A percentile compares a stretch with the other conserved stretches of the same genome.
Conservation (phyloP, 2,329 filamentous ascomycete species). For the Didymella keratinophila region DNA sequence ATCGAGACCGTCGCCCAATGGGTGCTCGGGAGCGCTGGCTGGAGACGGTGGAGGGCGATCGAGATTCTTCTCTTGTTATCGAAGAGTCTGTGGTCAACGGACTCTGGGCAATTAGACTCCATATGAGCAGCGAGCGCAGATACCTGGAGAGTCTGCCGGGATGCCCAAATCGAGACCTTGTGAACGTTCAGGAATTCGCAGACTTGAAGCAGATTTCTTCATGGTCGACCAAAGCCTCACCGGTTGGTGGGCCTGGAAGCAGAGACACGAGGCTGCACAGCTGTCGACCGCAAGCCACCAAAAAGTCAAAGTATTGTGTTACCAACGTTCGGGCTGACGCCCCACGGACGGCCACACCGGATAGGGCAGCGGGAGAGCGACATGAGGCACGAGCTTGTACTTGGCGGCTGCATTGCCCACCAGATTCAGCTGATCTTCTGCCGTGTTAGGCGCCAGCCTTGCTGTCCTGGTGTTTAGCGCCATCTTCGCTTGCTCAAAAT, state of each 20-base stretch:
- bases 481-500: neutral
- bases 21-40: neutral
- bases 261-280: neutral
- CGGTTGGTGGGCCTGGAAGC: neutral
- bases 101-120: neutral
- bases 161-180: no score
- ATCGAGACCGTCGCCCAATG: neutral
- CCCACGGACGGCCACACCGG: neutral
- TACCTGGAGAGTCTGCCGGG: neutral
- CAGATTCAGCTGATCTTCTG: conserved; percentile 1
- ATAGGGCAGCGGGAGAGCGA: neutral
- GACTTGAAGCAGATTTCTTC: neutral
- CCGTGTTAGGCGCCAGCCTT: neutral
- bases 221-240: neutral
- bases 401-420: neutral
- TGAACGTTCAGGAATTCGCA: neutral
- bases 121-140: neutral
- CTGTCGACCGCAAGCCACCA: neutral
- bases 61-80: neutral
- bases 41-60: neutral
- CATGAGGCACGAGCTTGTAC: neutral
- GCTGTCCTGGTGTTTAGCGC: neutral
- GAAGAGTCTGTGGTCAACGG: neutral
- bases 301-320: neutral
- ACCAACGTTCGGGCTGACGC: neutral